Evolutionary conservation across 352 stramenopile species (phyloP).

Genomic region (Pythium monospermum): DNA sequence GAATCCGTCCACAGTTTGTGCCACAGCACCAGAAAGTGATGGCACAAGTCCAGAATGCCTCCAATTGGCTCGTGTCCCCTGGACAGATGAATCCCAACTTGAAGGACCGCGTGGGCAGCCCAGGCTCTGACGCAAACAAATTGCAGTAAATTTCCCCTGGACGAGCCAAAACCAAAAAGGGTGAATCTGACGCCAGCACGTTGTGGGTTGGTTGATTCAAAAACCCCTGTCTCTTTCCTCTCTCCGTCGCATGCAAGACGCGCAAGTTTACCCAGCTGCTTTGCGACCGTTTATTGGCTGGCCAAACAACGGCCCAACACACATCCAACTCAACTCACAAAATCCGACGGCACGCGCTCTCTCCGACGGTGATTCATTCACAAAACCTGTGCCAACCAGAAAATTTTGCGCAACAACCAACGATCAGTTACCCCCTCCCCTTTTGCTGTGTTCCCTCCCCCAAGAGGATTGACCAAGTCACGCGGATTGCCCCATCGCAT

Average conservation of each 20-base stretch:
- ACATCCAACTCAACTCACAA: too few species aligned
- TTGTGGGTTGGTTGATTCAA: constrained; percentile 1
- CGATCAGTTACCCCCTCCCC: neutral
- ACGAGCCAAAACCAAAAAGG: neutral
- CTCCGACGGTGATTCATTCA: constrained; percentile 8
- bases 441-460: neutral
- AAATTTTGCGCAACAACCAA: constrained; percentile 6
- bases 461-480: neutral
- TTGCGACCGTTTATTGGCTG: too few species aligned
- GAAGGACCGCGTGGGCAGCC: constrained; percentile 4
- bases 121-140: constrained; percentile 2
- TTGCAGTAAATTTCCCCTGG: too few species aligned
- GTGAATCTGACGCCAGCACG: constrained; percentile 9
- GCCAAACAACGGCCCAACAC: too few species aligned
- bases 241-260: constrained; percentile 6
- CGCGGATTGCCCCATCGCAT: constrained; percentile 16
- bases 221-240: constrained; percentile 1
- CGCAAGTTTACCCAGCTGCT: too few species aligned
- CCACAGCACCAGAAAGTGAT: constrained; percentile 18
- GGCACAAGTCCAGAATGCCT: constrained; percentile 2
- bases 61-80: constrained; percentile 13
- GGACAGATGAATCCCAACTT: constrained; percentile 9
- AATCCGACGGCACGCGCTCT: too few species aligned
- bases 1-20: constrained; percentile 8
- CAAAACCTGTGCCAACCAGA: neutral